Percentiles rank a stretch among this genome's conserved stretches.
phyloP scores from a whole-genome alignment of 805 yeast species.

The Suhomyces pyralidae region DNA sequence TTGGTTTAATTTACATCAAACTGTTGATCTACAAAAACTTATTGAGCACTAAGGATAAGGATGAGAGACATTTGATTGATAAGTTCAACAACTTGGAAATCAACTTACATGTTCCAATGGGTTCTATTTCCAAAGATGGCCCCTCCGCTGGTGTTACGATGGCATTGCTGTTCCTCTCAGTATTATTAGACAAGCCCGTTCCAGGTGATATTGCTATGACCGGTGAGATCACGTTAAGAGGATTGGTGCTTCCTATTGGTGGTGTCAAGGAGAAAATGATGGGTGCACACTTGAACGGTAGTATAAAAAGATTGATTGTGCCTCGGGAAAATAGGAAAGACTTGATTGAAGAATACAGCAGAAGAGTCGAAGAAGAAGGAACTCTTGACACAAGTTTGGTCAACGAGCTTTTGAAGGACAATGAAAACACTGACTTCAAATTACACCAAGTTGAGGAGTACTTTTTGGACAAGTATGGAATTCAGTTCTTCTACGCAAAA shows the following conservation, averaged over 20 bases:
- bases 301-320: constrained; percentile 55
- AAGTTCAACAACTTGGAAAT: constrained; percentile 56
- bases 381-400: constrained; percentile 18
- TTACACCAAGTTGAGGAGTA: constrained; percentile 43
- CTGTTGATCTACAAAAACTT: constrained; percentile 43
- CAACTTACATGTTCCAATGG: constrained; percentile 50
- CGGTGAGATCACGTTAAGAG: constrained; percentile 79
- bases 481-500: constrained; percentile 61
- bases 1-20: constrained; percentile 71
- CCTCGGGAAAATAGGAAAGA: constrained; percentile 72
- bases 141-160: constrained; percentile 52
- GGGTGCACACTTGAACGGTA: constrained; percentile 71
- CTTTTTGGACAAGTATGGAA: constrained; percentile 52
- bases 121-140: constrained; percentile 47
- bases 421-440: constrained; percentile 28
- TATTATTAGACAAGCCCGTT: constrained; percentile 42
- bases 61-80: constrained; percentile 32
- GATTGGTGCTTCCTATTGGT: constrained; percentile 77
- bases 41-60: constrained; percentile 28
- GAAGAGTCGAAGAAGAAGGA: constrained; percentile 31
- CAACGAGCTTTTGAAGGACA: constrained; percentile 36
- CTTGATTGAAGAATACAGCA: constrained; percentile 55
- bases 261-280: constrained; percentile 74
- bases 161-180: constrained; percentile 46
- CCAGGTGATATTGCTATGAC: constrained; percentile 69